Percentiles rank a stretch among this genome's conserved stretches.
Evolutionary conservation across 1,139 yeast genomes (phyloP).

Genomic region (Zygotorulaspora mrakii): DNA sequence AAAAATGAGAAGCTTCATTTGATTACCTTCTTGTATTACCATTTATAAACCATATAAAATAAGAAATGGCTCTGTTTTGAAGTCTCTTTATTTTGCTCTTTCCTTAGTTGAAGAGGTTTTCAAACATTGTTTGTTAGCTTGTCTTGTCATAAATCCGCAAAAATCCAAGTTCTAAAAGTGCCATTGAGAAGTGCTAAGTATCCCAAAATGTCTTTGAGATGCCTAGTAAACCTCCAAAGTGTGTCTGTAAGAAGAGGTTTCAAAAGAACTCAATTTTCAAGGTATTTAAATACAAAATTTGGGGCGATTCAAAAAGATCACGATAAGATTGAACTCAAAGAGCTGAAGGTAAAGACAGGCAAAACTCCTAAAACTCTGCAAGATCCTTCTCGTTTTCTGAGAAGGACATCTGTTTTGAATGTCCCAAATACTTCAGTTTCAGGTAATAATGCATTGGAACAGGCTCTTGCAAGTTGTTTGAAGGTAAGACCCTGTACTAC

Average conservation of each 20-base stretch:
- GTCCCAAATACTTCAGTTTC: conserved; percentile 5
- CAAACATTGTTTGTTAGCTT: too few species aligned
- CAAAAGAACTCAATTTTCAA: not conserved
- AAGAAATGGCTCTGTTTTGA: too few species aligned
- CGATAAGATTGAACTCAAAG: not conserved
- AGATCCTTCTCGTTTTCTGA: conserved; percentile 16
- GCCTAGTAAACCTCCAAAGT: not conserved
- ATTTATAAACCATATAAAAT: too few species aligned
- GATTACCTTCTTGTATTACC: too few species aligned
- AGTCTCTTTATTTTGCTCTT: too few species aligned
- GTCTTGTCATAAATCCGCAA: too few species aligned
- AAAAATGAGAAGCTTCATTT: too few species aligned
- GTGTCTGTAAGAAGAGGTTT: not conserved
- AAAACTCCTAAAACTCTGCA: conserved; percentile 15
- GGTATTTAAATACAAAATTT: conserved; percentile 3
- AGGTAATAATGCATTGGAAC: conserved; percentile 11
- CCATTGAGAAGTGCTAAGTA: not conserved
- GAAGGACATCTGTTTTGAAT: conserved; percentile 17
- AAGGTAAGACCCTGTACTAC: conserved; percentile 49
- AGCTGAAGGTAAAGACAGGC: conserved; percentile 13
- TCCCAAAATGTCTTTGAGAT: not conserved
- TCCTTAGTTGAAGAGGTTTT: too few species aligned
- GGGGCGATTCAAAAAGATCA: not conserved
- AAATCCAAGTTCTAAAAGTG: too few species aligned
- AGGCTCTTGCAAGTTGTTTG: conserved; percentile 10